Evolutionary conservation across 345 rosid genomes (phyloP).

Genomic region (Gossypioides kirkii): DNA sequence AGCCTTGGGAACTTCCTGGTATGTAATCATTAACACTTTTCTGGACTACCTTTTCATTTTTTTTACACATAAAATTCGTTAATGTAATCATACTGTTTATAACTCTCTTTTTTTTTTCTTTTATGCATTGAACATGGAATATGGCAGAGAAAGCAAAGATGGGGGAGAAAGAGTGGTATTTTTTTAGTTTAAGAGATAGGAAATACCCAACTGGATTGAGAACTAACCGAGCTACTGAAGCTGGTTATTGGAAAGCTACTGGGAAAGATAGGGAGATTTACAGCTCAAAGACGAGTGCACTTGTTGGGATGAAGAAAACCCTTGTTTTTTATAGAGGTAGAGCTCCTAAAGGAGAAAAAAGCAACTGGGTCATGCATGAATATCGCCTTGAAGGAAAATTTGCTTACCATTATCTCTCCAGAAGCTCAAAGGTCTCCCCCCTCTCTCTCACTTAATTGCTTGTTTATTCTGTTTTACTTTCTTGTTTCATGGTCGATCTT

Average conservation of each 20-base stretch:
- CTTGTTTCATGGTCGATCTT: not conserved
- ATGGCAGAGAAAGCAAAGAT: conserved; percentile 75
- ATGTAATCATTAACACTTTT: not conserved
- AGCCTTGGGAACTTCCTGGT: conserved; percentile 99
- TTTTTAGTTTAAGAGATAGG: conserved; percentile 73
- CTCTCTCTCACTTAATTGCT: not conserved
- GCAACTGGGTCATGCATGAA: conserved; percentile 98
- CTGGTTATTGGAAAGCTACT: conserved; percentile 98
- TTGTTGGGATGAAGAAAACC: conserved; percentile 94
- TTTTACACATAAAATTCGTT: not conserved
- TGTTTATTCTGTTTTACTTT: not conserved
- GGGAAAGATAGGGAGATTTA: conserved; percentile 88
- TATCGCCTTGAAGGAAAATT: conserved; percentile 93
- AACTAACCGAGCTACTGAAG: conserved; percentile 91
- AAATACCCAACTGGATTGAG: conserved; percentile 95
- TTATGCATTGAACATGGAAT: not conserved
- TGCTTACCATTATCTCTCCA: conserved; percentile 71
- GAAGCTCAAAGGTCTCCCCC: conserved; percentile 56
- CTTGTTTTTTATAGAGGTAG: conserved; percentile 85
- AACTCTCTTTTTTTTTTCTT: not conserved
- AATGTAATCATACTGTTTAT: not conserved
- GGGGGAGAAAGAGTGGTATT: conserved; percentile 98
- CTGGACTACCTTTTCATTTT: not conserved
- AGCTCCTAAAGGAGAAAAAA: conserved; percentile 90
- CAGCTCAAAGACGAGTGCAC: conserved; percentile 75